Evolutionary conservation across 2,329 filamentous ascomycete genomes (phyloP).

Genomic region (Trichocomaceae sp.): DNA sequence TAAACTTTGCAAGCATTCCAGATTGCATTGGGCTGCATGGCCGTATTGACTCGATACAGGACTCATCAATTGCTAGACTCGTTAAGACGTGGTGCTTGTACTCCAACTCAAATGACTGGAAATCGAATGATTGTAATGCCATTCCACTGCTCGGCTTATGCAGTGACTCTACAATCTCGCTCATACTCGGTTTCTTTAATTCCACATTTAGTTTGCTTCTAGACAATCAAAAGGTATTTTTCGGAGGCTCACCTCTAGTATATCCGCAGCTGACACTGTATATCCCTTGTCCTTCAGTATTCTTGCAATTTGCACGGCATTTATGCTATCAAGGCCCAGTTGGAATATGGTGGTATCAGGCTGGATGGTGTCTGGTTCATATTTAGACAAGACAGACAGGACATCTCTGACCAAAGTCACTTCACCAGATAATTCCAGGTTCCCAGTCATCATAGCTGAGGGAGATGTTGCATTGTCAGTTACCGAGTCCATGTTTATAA

Average conservation of each 20-base stretch:
- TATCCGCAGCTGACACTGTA: slow-evolving; percentile 60
- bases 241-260: slow-evolving; percentile 53
- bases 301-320: slow-evolving; percentile 68
- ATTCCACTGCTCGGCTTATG: slow-evolving; percentile 36
- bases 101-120: slow-evolving; percentile 45
- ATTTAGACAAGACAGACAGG: slow-evolving; percentile 53
- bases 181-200: slow-evolving; percentile 31
- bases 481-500: background rate
- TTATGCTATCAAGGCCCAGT: slow-evolving; percentile 88
- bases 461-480: background rate
- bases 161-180: slow-evolving; percentile 26
- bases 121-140: slow-evolving; percentile 37
- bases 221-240: background rate
- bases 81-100: slow-evolving; percentile 31
- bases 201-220: background rate
- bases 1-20: slow-evolving; percentile 70
- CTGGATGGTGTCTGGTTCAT: slow-evolving; percentile 46
- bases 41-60: slow-evolving; percentile 52
- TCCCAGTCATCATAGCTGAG: background rate
- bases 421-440: slow-evolving; percentile 14
- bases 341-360: slow-evolving; percentile 69
- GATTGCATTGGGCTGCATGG: slow-evolving; percentile 76
- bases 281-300: slow-evolving; percentile 56
- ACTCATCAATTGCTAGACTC: slow-evolving; percentile 23
- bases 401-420: slow-evolving; percentile 52